Evolutionary conservation across 75 land plant genomes (phyloP).

Genomic region (Pinus tabuliformis): DNA sequence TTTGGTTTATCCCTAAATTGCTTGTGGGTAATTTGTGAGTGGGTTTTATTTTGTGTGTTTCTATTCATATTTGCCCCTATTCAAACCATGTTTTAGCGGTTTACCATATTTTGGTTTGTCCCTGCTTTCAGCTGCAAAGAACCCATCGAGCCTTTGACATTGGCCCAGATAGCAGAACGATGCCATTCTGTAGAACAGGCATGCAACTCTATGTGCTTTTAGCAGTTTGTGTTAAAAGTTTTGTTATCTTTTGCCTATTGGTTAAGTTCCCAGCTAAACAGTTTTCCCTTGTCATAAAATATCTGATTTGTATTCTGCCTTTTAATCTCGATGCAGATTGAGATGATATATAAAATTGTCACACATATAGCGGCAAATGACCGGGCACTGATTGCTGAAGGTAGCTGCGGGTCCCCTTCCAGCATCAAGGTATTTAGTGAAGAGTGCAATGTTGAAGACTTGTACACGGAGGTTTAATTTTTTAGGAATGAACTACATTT

Average conservation of each 20-base stretch:
- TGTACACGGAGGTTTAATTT: conserved; percentile 33
- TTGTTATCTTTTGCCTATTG: conserved; percentile 9
- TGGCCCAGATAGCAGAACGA: conserved; percentile 89
- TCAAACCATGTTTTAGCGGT: neutral
- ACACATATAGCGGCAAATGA: conserved; percentile 97
- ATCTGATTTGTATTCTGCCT: neutral
- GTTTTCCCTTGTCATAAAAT: neutral
- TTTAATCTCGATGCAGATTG: conserved; percentile 39
- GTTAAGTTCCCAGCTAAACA: neutral
- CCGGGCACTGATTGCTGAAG: conserved; percentile 89
- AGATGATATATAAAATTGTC: conserved; percentile 94
- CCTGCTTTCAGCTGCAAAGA: conserved; percentile 75
- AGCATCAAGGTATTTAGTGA: conserved; percentile 86
- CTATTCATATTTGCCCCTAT: neutral
- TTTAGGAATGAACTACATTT: neutral
- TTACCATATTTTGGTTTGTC: neutral
- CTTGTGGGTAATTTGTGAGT: too few species aligned
- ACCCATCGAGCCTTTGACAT: conserved; percentile 85
- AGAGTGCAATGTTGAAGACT: conserved; percentile 88
- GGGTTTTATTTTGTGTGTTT: neutral
- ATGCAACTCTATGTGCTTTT: neutral
- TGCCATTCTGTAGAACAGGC: conserved; percentile 87
- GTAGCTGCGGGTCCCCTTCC: conserved; percentile 84
- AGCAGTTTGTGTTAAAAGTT: neutral
- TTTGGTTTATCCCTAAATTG: neutral